Percentiles rank a stretch among this genome's conserved stretches.
phyloP scores from a whole-genome alignment of 108 stramenopile species.

The Nitzschia sp. region DNA sequence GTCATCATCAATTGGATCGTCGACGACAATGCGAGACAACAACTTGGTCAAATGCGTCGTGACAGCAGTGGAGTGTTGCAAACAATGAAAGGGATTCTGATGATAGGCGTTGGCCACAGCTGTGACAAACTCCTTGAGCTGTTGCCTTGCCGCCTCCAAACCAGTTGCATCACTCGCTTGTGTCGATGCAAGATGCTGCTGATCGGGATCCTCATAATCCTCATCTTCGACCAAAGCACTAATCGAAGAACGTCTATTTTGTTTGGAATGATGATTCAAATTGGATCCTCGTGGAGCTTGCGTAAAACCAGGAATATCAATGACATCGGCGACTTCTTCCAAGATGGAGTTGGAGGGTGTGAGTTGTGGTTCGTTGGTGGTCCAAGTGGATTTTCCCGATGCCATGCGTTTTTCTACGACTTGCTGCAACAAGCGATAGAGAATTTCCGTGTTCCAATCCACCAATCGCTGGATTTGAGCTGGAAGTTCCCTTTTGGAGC shows the following conservation, averaged over 20 bases:
- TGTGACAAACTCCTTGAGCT: conserved; percentile 13
- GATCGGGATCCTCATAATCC: too few relatives aligned
- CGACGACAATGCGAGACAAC: conserved; percentile 16
- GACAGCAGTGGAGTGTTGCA: conserved; percentile 16
- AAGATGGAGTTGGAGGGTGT: background rate
- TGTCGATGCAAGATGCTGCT: too few relatives aligned
- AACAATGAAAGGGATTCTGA: conserved; percentile 21
- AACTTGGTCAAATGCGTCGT: conserved; percentile 21
- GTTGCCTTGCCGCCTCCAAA: background rate
- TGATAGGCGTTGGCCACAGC: conserved; percentile 24
- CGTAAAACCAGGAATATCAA: conserved; percentile 21
- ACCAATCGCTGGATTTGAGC: conserved; percentile 26
- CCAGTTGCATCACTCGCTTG: too few relatives aligned
- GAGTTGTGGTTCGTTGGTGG: conserved; percentile 9
- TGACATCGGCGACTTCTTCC: conserved; percentile 22
- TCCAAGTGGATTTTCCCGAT: conserved; percentile 12
- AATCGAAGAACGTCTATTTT: background rate
- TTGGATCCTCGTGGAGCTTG: too few relatives aligned
- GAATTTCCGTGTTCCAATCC: conserved; percentile 32
- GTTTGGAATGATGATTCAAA: conserved; percentile 8
- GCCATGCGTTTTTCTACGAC: conserved; percentile 21
- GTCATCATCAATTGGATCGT: conserved; percentile 5
- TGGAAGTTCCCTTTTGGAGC: background rate
- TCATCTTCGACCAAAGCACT: too few relatives aligned
- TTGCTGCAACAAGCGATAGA: conserved; percentile 11